Base-by-base conservation (phyloP, 2,329 filamentous ascomycete genomes). In the Alternaria angustiovoidea region DNA sequence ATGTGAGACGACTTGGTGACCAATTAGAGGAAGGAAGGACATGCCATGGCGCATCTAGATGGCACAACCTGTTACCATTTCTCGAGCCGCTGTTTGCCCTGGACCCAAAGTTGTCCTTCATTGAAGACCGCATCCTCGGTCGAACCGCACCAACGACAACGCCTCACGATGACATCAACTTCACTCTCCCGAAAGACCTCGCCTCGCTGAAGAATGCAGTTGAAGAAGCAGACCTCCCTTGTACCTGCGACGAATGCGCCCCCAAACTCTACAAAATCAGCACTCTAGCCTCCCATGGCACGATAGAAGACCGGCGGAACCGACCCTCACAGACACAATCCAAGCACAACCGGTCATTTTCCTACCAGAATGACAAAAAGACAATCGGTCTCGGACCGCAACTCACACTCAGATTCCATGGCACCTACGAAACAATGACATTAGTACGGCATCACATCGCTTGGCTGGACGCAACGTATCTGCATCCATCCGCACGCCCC, bases 371-470 rank as follows among this genome's bases (percentile, higher is more conserved):
- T 9, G 30, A 22, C 12, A 43, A 22, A 18, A 22, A 14, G 32
- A 47, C 22, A 34, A 9, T 28, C 4, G 42, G 16, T 2, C 42
- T 53, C 2, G 60, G 30, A 32, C 59, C 61, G 2, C 20, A 42
- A n/a, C 46, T 66, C n/a, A 11, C 5, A 54, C 18, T 2, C 34
- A 61, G 8, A 28, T 54, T 67, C 41, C 63, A 65, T 28, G 63
- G 63, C n/a, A 47, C 62, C 22, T 67, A 67, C 39, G 65, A 67
- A 52, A 36, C 63, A 16, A 67, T 67, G 65, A 53, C 58, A 3
- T 38, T 67, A 20, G 63, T 66, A 9, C 58, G 63, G 4, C 58
- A 66, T 49, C 65, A 67, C 41, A 51, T 59, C 18, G 54, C 61
- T 9, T 67, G 63, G 63, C 47, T 67, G 7, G 57, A 64, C 44